A percentile compares a stretch with the other conserved stretches of the same genome.
Evolutionary conservation across 192 early-diverging fungal species (phyloP).

Genomic region (Coemansia sp.): DNA sequence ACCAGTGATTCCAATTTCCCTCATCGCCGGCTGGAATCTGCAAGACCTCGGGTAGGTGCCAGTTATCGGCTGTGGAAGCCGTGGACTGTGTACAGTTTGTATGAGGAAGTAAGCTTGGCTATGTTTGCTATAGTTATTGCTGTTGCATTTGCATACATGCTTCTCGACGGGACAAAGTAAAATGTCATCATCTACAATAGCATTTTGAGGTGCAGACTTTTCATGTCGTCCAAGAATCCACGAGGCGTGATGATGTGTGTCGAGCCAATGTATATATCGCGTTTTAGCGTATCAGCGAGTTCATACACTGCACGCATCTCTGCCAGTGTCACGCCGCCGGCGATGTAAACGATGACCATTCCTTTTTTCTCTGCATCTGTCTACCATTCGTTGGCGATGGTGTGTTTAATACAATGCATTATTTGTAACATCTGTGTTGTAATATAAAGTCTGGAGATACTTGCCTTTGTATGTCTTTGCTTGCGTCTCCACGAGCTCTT

Average conservation of each 20-base stretch:
- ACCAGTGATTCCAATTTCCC: not conserved
- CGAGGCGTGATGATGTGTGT: conserved; percentile 56
- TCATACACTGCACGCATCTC: conserved; percentile 56
- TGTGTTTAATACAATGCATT: not conserved
- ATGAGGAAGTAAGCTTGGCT: conserved; percentile 18
- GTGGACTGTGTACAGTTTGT: conserved; percentile 24
- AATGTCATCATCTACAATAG: not conserved
- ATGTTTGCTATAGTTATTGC: conserved; percentile 13
- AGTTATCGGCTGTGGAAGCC: conserved; percentile 42
- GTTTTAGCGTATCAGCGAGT: conserved; percentile 33
- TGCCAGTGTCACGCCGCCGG: conserved; percentile 51
- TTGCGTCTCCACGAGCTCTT: conserved; percentile 13
- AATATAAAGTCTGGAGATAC: not conserved
- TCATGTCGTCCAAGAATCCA: conserved; percentile 49
- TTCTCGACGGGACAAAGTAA: conserved; percentile 14
- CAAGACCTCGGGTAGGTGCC: conserved; percentile 15
- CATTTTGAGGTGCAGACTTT: conserved; percentile 42
- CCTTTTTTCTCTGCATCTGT: conserved; percentile 14
- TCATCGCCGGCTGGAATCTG: conserved; percentile 9
- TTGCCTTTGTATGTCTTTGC: conserved; percentile 8
- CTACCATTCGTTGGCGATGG: not conserved
- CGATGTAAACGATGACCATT: conserved; percentile 47
- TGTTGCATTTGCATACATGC: conserved; percentile 18
- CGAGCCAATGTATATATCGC: conserved; percentile 53
- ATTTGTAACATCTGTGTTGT: not conserved